Base-by-base conservation (phyloP, 2,329 filamentous ascomycete genomes). In the Ceratocystiopsis minuta region DNA sequence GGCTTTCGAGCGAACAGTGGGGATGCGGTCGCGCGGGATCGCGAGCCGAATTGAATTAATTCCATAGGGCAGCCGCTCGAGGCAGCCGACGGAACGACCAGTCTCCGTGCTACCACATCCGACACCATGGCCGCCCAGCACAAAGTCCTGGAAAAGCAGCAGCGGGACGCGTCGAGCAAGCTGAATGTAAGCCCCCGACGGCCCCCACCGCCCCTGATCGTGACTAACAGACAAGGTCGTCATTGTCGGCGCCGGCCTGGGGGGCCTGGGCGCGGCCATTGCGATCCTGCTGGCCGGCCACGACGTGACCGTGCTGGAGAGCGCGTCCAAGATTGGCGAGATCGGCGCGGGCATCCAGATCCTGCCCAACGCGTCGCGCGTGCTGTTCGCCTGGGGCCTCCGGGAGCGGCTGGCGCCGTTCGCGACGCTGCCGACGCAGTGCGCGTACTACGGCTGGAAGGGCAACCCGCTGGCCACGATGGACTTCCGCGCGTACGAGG, bases 321-420 rank as follows among this genome's bases (percentile, higher is more conserved):
- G 36, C 6, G 47, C 43, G 3, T 33, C 43, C 3, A 35, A 37
- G 36, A 48, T 48, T 32, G 46, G 45, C 24, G 46, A 46, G 15
- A 38, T 46, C 3, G 44, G 44, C 5, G 44, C 44, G 3, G 44
- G 44, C 11, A 43, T 46, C 17, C 44, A 46, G 16, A 47, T 59
- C 6, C 54, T 57, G 1, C 54, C 57, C 20, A 60, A 60, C 43
- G 53, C 52, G 12, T 47, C 48, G 10, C 50, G 49, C 4, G 51
- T 59, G 1, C 47, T 58, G 13, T 50, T 53, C 16, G 45, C 49
- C 10, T 58, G 56, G 57, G 56, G 56, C 3, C 37, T 49, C 12
- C 16, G 43, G 10, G 44, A 46, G 13, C 4, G 4, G 1, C 46
- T 50, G 11, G 38, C 38, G 6, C 17, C n/a, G 31, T 28, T 40